These are phyloP conservation scores for Byssoonygena ceratinophila DNA, from an alignment of 2,329 filamentous ascomycete species.

Conservation along the genomic window DNA sequence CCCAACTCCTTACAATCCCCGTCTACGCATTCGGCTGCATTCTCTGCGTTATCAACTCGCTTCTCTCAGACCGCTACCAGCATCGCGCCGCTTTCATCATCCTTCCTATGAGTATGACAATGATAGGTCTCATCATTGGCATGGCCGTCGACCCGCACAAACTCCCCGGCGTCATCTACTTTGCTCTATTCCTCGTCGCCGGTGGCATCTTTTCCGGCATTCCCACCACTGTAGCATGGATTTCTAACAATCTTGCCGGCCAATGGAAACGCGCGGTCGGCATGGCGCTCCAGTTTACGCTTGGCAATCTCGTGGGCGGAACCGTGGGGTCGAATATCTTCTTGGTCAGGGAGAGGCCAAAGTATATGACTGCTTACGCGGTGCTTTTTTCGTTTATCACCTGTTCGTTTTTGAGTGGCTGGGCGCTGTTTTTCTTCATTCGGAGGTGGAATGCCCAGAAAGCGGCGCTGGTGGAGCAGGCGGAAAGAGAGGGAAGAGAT, in stretches of 20 bases:
- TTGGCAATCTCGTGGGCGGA: constrained; percentile 38
- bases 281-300: constrained; percentile 49
- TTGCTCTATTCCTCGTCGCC: constrained; percentile 31
- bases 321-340: constrained; percentile 12
- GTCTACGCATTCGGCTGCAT: constrained; percentile 20
- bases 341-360: constrained; percentile 4
- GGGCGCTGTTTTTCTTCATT: background rate
- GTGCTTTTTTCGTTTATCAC: constrained; percentile 3
- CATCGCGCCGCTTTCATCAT: constrained; percentile 27
- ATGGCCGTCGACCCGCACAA: constrained; percentile 19
- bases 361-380: constrained; percentile 2
- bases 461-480: background rate
- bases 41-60: constrained; percentile 22
- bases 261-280: constrained; percentile 42
- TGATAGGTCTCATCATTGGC: constrained; percentile 31
- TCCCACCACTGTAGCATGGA: constrained; percentile 38
- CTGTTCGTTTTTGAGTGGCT: background rate
- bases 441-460: constrained; percentile 5
- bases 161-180: constrained; percentile 26
- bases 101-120: constrained; percentile 23
- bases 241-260: constrained; percentile 45
- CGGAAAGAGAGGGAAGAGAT: constrained; percentile 2
- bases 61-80: constrained; percentile 27
- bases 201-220: constrained; percentile 30
- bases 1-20: constrained; percentile 32